phyloP scores from a whole-genome alignment of 306 rosid genomes.

The Inga laurina region DNA sequence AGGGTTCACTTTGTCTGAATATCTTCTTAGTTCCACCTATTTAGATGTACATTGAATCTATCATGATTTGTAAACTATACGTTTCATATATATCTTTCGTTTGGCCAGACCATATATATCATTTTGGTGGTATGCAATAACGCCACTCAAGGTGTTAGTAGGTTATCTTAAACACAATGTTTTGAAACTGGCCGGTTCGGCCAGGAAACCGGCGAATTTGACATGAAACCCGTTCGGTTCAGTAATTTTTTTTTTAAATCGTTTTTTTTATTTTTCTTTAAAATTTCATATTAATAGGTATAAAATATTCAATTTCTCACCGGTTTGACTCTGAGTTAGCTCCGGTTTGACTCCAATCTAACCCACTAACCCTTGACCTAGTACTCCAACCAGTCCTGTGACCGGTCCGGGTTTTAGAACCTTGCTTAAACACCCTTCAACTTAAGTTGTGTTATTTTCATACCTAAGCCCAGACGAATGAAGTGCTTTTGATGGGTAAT shows the following conservation, averaged over 20 bases:
- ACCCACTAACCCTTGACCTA: no score
- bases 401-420: no score
- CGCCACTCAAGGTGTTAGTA: neutral
- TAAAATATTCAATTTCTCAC: no score
- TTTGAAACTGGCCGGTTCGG: no score
- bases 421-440: neutral
- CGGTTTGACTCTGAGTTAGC: no score
- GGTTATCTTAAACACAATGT: neutral
- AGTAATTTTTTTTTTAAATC: no score
- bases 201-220: no score
- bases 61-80: neutral
- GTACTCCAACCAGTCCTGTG: no score
- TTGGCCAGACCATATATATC: neutral
- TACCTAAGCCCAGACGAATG: conserved; percentile 1
- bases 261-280: no score
- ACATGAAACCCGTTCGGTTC: no score
- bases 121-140: conserved; percentile 1
- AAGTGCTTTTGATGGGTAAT: conserved; percentile 15
- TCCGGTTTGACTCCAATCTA: no score
- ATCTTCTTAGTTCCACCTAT: conserved; percentile 2
- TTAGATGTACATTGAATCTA: neutral
- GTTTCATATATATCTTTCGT: neutral
- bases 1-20: conserved; percentile 13
- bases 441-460: neutral
- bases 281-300: no score